These are phyloP conservation scores for Harringtonia aguacate DNA, from an alignment of 2,329 filamentous ascomycete genomes.

Conservation along the genomic window DNA sequence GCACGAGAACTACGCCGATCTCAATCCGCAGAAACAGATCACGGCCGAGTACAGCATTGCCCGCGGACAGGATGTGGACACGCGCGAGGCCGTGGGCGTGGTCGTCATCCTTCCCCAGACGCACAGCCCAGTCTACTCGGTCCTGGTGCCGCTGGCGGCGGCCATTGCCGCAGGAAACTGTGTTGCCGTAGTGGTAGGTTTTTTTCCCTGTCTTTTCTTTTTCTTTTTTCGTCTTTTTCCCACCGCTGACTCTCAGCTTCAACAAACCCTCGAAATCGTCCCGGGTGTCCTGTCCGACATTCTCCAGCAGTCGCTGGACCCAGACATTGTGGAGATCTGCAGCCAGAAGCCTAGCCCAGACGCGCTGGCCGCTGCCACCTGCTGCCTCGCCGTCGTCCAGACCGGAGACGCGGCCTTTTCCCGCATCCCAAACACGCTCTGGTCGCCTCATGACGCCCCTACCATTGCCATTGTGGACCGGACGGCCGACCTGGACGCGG, in stretches of 20 bases:
- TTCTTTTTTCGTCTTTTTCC: conserved; percentile 3
- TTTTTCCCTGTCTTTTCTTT: too few species aligned
- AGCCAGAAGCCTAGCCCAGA: conserved; percentile 1
- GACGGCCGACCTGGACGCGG: conserved; percentile 39
- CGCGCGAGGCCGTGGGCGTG: conserved; percentile 16
- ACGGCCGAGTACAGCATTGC: conserved; percentile 20
- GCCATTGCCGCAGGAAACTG: conserved; percentile 26
- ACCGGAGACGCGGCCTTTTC: conserved; percentile 1
- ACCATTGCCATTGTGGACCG: conserved; percentile 50
- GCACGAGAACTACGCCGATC: conserved; percentile 14
- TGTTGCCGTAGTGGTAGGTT: conserved; percentile 20
- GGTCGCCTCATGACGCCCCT: conserved; percentile 14
- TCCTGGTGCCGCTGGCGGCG: conserved; percentile 19
- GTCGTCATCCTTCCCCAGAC: conserved; percentile 21
- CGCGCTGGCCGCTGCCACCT: conserved; percentile 9
- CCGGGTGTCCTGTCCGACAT: conserved; percentile 12
- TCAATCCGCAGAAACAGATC: conserved; percentile 18
- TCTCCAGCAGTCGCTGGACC: conserved; percentile 15
- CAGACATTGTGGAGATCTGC: conserved; percentile 15
- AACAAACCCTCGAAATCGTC: conserved; percentile 4
- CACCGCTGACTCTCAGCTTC: conserved; percentile 7
- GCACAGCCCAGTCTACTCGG: conserved; percentile 21
- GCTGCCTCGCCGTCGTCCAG: conserved; percentile 17
- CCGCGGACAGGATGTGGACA: conserved; percentile 12
- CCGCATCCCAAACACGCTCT: conserved; percentile 3